These are phyloP conservation scores for Saccharomycopsis synnaedendra DNA, from an alignment of 805 yeast genomes.

Conservation along the genomic window DNA sequence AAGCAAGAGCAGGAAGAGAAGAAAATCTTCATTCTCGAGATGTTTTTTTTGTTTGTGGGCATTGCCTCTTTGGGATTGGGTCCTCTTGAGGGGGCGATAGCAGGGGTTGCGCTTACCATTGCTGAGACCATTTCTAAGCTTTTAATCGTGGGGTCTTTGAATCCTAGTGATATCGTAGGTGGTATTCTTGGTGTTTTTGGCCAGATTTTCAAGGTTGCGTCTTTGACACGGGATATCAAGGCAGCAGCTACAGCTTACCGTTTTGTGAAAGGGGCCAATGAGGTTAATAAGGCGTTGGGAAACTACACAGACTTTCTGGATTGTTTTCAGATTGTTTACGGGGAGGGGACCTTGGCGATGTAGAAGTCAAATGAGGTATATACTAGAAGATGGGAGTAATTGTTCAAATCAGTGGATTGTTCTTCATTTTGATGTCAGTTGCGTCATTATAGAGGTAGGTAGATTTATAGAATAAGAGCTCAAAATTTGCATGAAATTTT, in stretches of 20 bases:
- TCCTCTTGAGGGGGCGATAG: conserved; percentile 2
- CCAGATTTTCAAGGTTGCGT: conserved; percentile 1
- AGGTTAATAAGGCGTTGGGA: too few relatives aligned
- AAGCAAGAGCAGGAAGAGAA: conserved; percentile 5
- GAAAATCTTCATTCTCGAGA: conserved; percentile 8
- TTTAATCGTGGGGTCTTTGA: conserved; percentile 2
- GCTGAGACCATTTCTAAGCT: conserved; percentile 1
- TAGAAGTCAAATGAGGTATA: too few relatives aligned
- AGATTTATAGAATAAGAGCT: too few relatives aligned
- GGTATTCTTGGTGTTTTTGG: conserved; percentile 3
- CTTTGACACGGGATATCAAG: neutral
- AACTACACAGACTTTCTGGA: too few relatives aligned
- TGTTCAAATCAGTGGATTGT: too few relatives aligned
- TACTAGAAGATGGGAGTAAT: too few relatives aligned
- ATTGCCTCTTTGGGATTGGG: conserved; percentile 7
- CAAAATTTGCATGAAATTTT: too few relatives aligned
- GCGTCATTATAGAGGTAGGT: too few relatives aligned
- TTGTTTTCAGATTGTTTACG: too few relatives aligned
- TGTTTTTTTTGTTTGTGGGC: conserved; percentile 8
- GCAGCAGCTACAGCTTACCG: neutral
- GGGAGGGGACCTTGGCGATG: too few relatives aligned
- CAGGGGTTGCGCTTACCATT: conserved; percentile 1
- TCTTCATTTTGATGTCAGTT: too few relatives aligned
- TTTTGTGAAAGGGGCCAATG: too few relatives aligned
- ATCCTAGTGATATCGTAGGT: neutral